These are phyloP conservation scores for Clausena lansium DNA, from an alignment of 345 rosid species.

Conservation along the genomic window DNA sequence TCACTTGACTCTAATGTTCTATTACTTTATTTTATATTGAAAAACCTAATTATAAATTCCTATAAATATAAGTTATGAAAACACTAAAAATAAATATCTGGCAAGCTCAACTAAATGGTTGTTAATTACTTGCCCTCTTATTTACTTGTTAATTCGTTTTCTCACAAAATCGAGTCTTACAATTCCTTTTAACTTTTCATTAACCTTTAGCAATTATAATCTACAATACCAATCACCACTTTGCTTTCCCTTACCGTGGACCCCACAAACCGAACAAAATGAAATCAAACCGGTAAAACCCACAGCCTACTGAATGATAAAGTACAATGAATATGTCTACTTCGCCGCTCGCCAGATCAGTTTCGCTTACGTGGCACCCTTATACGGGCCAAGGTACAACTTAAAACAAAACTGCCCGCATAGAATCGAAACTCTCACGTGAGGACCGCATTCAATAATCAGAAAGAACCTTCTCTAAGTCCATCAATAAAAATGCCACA, in stretches of 20 bases:
- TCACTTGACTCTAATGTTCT: too few relatives aligned
- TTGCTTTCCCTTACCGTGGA: background rate
- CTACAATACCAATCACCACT: background rate
- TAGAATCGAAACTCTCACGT: background rate
- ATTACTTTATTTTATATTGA: too few relatives aligned
- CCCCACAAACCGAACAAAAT: background rate
- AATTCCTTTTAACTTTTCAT: too few relatives aligned
- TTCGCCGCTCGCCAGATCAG: background rate
- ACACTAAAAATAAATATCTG: too few relatives aligned
- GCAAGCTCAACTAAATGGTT: too few relatives aligned
- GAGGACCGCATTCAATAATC: constrained; percentile 17
- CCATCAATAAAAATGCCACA: constrained; percentile 18
- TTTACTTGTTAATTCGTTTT: too few relatives aligned
- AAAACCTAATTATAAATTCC: too few relatives aligned
- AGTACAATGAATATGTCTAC: background rate
- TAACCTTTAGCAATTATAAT: background rate
- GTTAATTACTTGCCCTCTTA: too few relatives aligned
- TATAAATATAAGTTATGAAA: too few relatives aligned
- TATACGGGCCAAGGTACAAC: fast-evolving
- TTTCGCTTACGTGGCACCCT: background rate
- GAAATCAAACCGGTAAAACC: background rate
- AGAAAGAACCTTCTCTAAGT: constrained; percentile 20
- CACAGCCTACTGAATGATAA: too few relatives aligned
- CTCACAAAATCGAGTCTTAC: too few relatives aligned
- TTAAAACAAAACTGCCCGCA: background rate